Evolutionary conservation across 2,329 filamentous ascomycete genomes (phyloP).

Genomic region (Stachybotrys chlorohalonatus): DNA sequence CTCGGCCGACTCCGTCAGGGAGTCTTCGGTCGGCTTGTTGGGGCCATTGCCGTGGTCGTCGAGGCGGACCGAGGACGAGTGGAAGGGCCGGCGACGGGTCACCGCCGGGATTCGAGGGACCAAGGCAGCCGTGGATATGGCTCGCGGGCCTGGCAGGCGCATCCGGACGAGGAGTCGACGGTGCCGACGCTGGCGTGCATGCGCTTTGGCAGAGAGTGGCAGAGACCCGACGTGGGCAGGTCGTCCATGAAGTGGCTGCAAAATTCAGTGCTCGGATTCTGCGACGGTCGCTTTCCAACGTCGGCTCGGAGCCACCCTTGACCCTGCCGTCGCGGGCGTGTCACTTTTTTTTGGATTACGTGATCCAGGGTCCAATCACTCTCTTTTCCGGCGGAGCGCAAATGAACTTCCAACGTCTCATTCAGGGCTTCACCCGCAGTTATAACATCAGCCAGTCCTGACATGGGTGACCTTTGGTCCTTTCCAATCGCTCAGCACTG

Average conservation of each 20-base stretch:
- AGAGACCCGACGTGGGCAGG: constrained; percentile 2
- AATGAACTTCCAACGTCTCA: no score
- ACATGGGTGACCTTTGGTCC: no score
- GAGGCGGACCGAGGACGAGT: constrained; percentile 10
- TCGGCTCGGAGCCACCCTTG: background rate
- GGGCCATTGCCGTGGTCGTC: constrained; percentile 10
- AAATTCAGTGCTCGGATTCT: background rate
- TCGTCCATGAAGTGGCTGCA: background rate
- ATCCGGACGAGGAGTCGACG: constrained; percentile 17
- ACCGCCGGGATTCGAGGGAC: constrained; percentile 11
- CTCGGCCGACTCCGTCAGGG: constrained; percentile 15
- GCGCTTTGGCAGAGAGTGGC: background rate
- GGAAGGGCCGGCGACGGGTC: constrained; percentile 12
- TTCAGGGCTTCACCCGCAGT: no score
- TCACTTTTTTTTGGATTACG: background rate
- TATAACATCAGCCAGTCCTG: no score
- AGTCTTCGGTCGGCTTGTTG: constrained; percentile 17
- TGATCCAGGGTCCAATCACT: background rate
- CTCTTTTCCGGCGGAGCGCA: no score
- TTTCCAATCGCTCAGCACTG: no score
- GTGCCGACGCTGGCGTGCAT: constrained; percentile 3
- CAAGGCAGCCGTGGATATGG: constrained; percentile 14
- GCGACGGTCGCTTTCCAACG: background rate
- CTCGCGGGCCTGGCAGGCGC: constrained; percentile 19
- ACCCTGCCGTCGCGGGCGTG: background rate